Conservation (phyloP, 1,139 yeast species). For the Protomyces pachydermus region DNA sequence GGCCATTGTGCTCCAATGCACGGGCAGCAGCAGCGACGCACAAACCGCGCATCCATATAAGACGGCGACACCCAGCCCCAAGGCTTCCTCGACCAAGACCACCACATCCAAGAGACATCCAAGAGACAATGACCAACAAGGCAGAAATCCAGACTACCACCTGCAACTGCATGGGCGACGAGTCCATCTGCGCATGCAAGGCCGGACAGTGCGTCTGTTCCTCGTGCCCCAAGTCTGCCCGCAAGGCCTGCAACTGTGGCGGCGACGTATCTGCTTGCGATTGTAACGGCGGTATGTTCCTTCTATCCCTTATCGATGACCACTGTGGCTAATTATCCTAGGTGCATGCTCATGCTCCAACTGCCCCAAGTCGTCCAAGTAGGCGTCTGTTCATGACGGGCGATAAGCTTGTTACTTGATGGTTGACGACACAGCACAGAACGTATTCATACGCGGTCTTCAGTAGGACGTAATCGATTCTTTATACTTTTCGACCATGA, state of each 20-base stretch:
- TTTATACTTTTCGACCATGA: neutral
- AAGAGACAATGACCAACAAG: neutral
- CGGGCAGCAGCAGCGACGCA: neutral
- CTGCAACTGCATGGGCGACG: slow-evolving; percentile 24
- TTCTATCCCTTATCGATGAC: neutral
- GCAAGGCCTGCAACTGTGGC: neutral
- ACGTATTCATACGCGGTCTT: too few species aligned
- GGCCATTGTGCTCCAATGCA: neutral
- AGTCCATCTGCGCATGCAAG: slow-evolving; percentile 21
- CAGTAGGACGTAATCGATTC: too few species aligned
- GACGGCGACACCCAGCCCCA: neutral
- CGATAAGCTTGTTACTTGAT: neutral
- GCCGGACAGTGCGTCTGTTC: slow-evolving; percentile 22
- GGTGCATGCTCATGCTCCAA: neutral
- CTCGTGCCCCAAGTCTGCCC: slow-evolving; percentile 11
- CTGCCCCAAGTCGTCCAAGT: slow-evolving; percentile 2
- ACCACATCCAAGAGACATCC: neutral
- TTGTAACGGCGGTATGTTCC: neutral
- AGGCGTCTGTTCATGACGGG: neutral
- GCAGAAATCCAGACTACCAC: slow-evolving; percentile 1
- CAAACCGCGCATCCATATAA: too few species aligned
- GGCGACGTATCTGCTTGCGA: slow-evolving; percentile 5
- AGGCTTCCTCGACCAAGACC: neutral
- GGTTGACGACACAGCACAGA: neutral
- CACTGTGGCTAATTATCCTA: neutral